Evolutionary conservation across 495 filamentous ascomycete species (phyloP).

Genomic region (Daldinia vernicosa): DNA sequence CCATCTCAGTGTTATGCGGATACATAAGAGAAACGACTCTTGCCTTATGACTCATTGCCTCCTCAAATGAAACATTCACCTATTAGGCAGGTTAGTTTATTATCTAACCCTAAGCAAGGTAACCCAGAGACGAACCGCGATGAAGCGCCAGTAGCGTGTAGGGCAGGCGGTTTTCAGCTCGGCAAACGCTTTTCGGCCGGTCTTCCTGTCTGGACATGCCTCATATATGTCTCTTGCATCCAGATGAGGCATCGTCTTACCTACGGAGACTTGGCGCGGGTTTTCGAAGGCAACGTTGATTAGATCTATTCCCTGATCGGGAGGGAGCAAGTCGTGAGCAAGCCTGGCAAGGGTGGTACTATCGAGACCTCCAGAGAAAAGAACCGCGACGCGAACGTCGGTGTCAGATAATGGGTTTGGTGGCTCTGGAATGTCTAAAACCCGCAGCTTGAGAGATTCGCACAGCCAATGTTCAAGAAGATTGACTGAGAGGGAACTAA

Average conservation of each 20-base stretch:
- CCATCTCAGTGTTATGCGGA: conserved; percentile 98
- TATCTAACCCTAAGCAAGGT: background rate
- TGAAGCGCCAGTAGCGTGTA: conserved; percentile 77
- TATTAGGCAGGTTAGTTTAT: conserved; percentile 41
- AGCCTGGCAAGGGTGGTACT: conserved; percentile 88
- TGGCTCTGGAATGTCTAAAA: conserved; percentile 72
- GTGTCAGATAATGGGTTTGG: conserved; percentile 45
- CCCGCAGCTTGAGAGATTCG: conserved; percentile 70
- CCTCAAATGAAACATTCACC: conserved; percentile 85
- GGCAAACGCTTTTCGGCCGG: conserved; percentile 76
- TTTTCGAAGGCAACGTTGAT: conserved; percentile 98
- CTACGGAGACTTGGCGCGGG: conserved; percentile 62
- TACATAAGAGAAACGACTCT: conserved; percentile 79
- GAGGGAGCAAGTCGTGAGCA: conserved; percentile 78
- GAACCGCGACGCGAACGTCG: conserved; percentile 72
- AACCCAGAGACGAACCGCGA: conserved; percentile 60
- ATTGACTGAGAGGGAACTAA: conserved; percentile 62
- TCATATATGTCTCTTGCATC: conserved; percentile 66
- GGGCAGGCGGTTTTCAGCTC: conserved; percentile 80
- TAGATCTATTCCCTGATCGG: conserved; percentile 77
- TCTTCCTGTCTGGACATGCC: conserved; percentile 87
- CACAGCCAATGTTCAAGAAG: conserved; percentile 66
- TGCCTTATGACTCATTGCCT: conserved; percentile 73
- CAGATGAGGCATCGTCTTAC: conserved; percentile 22
- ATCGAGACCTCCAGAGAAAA: conserved; percentile 96